Conservation (phyloP, 2,329 filamentous ascomycete genomes). For the Zymoseptoria crescenta region DNA sequence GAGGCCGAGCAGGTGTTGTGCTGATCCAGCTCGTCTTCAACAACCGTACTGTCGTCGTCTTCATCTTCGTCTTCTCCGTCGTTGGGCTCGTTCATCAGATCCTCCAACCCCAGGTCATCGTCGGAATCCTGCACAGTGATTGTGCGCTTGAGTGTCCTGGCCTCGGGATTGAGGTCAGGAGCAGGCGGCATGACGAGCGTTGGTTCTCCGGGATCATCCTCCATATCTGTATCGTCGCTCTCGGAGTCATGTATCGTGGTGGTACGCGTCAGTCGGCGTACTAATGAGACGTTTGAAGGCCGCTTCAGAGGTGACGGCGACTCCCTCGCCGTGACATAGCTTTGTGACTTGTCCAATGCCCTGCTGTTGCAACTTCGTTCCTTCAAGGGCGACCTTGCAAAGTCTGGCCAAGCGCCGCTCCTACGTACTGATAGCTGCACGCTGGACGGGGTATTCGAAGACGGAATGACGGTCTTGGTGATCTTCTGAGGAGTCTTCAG, state of each 20-base stretch:
- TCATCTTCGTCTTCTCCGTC: constrained; percentile 1
- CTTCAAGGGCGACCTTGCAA: constrained; percentile 12
- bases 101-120: background rate
- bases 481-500: constrained; percentile 9
- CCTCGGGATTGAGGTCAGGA: background rate
- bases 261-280: constrained; percentile 1
- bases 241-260: constrained; percentile 11
- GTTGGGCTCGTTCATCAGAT: background rate
- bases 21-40: constrained; percentile 4
- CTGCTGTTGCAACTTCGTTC: constrained; percentile 12
- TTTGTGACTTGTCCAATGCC: background rate
- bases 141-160: background rate
- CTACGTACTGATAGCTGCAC: constrained; percentile 5
- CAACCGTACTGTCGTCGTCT: constrained; percentile 4
- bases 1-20: constrained; percentile 3
- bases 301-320: background rate
- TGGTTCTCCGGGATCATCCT: background rate
- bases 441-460: constrained; percentile 15
- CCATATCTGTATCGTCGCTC: constrained; percentile 6
- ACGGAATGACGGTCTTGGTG: constrained; percentile 9
- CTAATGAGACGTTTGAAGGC: background rate
- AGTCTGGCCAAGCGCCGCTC: background rate
- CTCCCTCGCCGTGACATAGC: background rate
- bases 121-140: constrained; percentile 7
- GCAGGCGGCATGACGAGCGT: background rate